A percentile compares a stretch with the other conserved stretches of the same genome.
Conservation (phyloP, 768 basidiomycete genomes). For the Strobilomyces echinocephalus region DNA sequence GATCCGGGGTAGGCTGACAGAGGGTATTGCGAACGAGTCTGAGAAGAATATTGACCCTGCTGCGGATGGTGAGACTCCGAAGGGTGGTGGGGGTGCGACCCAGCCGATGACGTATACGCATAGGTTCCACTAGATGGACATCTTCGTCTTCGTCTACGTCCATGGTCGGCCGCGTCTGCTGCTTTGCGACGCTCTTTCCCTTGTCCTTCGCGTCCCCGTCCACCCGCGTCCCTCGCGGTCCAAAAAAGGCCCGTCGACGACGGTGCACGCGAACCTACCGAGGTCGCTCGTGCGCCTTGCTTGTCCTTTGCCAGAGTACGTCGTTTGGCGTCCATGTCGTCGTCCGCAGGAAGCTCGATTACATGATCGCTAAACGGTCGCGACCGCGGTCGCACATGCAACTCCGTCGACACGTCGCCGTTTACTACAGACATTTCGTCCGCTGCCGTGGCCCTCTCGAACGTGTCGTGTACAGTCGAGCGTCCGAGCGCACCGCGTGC, state of each 20-base stretch:
- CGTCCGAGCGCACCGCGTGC: background rate
- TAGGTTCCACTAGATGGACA: background rate
- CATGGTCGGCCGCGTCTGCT: background rate
- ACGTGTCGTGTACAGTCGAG: background rate
- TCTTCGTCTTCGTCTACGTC: constrained; percentile 1
- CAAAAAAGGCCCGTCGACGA: constrained; percentile 4
- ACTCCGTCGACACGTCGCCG: background rate
- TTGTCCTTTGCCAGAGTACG: background rate
- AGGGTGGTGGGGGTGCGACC: constrained; percentile 12
- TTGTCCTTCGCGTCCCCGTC: background rate
- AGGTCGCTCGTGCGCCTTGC: background rate
- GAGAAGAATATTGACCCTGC: constrained; percentile 24
- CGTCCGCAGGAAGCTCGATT: constrained; percentile 20
- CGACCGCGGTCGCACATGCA: background rate
- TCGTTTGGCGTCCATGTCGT: background rate
- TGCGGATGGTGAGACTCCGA: constrained; percentile 19
- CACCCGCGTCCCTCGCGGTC: background rate
- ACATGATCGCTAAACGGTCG: constrained; percentile 19
- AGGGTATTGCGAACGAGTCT: constrained; percentile 26
- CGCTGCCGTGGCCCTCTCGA: background rate
- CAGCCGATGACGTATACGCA: constrained; percentile 17
- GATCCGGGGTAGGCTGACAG: constrained; percentile 23
- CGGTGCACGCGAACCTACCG: background rate
- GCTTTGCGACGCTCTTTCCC: background rate
- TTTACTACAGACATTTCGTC: constrained; percentile 2